Evolutionary conservation across 805 yeast species (phyloP), one percentile per base, ranked within the genome.

Genomic region (Candida dendrica): DNA sequence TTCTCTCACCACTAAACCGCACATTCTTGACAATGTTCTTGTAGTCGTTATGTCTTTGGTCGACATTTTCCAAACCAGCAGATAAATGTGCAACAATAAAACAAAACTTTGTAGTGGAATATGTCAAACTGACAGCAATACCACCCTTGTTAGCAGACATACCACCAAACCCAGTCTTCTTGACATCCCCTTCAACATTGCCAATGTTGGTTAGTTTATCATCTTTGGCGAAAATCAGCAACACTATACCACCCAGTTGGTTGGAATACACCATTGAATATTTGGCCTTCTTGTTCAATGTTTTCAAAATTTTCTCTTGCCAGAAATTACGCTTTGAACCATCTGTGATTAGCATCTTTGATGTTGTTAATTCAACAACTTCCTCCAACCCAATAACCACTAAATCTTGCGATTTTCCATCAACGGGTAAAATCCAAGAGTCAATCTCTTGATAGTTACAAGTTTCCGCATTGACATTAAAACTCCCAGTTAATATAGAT

Each of bases 111-210:
- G 91, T 78, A 27, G 78, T 78, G 13, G 82, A 78, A 45, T 81
- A 73, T 19, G 72, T 65, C 53, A 87, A 71, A 47, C 90, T 74
- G 3, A 84, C 76, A 0, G 84, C 81, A 36, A 85, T 77, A 2
- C 86, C 95, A 4, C 96, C 96, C 59, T 87, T 81, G 52, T 80
- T 81, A 1, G 76, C 83, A 43, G 95, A 81, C 63, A 89, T 80
- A 6, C 98, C 98, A 27, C 96, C 95, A 39, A 91, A 72, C 0
- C 98, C 98, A 0, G 98, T 90, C 54, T 91, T 91, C 51, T 87
- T 90, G 32, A 80, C 75, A 30, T 83, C 74, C 1, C 90, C 80
- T 51, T 80, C 84, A 22, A 89, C 69, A 38, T 77, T 74, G 34
- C 76, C 71, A 29, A 89, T 72, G 38, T 72, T 66, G 10, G 69